These are phyloP conservation scores for Diaporthe citrichinensis DNA, from an alignment of 2,329 filamentous ascomycete genomes.

Conservation along the genomic window DNA sequence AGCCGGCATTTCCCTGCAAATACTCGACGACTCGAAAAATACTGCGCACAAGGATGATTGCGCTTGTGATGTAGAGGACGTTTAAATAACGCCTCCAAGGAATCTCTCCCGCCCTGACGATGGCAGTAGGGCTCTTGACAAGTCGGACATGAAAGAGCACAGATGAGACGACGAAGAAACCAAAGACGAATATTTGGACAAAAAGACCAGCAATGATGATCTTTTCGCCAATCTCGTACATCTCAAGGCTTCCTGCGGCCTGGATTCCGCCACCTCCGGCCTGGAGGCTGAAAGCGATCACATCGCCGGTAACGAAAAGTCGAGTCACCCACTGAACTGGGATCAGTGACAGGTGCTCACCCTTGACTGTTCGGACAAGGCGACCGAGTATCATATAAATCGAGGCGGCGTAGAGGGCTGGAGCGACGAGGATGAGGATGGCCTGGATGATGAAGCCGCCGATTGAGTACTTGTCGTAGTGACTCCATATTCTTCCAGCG, in stretches of 20 bases:
- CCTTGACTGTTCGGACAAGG: slow-evolving; percentile 22
- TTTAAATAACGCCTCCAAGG: slow-evolving; percentile 44
- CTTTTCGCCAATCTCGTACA: slow-evolving; percentile 42
- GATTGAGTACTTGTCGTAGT: slow-evolving; percentile 4
- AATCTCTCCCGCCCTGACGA: slow-evolving; percentile 39
- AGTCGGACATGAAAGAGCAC: slow-evolving; percentile 60
- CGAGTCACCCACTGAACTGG: slow-evolving; percentile 25
- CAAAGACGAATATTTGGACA: slow-evolving; percentile 65
- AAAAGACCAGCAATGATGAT: slow-evolving; percentile 56
- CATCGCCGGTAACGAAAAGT: slow-evolving; percentile 33
- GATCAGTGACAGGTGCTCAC: slow-evolving; percentile 9
- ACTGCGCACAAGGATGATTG: slow-evolving; percentile 53
- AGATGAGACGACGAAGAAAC: slow-evolving; percentile 60
- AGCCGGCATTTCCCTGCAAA: slow-evolving; percentile 57
- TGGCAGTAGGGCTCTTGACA: slow-evolving; percentile 1
- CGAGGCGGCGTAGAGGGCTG: slow-evolving; percentile 33
- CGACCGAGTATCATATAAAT: slow-evolving; percentile 38
- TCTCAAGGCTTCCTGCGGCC: background rate
- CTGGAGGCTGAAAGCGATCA: slow-evolving; percentile 29
- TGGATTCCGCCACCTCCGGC: slow-evolving; percentile 12
- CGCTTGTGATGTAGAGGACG: slow-evolving; percentile 36
- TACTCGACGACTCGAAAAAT: slow-evolving; percentile 58
- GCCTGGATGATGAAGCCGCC: slow-evolving; percentile 27
- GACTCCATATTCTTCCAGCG: slow-evolving; percentile 7
- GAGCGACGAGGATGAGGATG: slow-evolving; percentile 32